A percentile compares a stretch with the other conserved stretches of the same genome.
Conservation (phyloP, 164 flowering plant species). For the grape (Vitis vinifera) region DNA sequence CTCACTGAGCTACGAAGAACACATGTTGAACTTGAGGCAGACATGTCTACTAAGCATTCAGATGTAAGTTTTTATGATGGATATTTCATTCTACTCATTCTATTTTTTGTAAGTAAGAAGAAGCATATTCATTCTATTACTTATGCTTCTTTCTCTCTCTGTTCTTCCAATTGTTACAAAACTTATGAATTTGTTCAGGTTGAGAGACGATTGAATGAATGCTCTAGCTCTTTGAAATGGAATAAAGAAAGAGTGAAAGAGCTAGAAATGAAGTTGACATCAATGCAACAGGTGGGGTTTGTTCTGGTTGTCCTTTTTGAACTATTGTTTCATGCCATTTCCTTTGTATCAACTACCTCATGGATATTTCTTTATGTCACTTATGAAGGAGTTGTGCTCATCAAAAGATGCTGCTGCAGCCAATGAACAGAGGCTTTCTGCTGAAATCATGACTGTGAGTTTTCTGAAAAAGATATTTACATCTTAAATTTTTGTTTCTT, state of each 20-base stretch:
- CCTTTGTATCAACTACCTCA: not conserved
- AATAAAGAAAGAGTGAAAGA: slow-evolving; percentile 69
- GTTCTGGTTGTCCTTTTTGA: not conserved
- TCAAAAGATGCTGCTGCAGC: slow-evolving; percentile 62
- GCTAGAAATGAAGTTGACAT: slow-evolving; percentile 57
- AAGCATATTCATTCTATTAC: not conserved
- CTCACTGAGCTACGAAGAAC: slow-evolving; percentile 53
- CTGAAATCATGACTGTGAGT: slow-evolving; percentile 83
- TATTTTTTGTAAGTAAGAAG: not conserved
- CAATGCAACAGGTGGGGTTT: slow-evolving; percentile 64
- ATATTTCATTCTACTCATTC: not conserved
- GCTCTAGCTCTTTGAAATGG: slow-evolving; percentile 62
- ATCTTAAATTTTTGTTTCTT: not conserved
- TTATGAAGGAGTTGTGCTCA: slow-evolving; percentile 62
- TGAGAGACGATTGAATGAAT: slow-evolving; percentile 63
- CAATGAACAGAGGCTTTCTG: slow-evolving; percentile 60
- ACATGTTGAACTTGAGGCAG: slow-evolving; percentile 70
- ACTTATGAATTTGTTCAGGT: slow-evolving; percentile 33
- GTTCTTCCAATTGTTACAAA: not conserved
- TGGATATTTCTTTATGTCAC: not conserved
- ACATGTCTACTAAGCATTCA: slow-evolving; percentile 71
- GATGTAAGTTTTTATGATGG: slow-evolving; percentile 42
- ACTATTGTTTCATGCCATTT: slow-evolving; percentile 3
- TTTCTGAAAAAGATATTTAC: not conserved
- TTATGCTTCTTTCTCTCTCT: not conserved